Percentiles rank a stretch among this genome's conserved stretches.
These are phyloP conservation scores for Monosporascus sp. DNA, from an alignment of 2,329 filamentous ascomycete species.

Conservation along the genomic window DNA sequence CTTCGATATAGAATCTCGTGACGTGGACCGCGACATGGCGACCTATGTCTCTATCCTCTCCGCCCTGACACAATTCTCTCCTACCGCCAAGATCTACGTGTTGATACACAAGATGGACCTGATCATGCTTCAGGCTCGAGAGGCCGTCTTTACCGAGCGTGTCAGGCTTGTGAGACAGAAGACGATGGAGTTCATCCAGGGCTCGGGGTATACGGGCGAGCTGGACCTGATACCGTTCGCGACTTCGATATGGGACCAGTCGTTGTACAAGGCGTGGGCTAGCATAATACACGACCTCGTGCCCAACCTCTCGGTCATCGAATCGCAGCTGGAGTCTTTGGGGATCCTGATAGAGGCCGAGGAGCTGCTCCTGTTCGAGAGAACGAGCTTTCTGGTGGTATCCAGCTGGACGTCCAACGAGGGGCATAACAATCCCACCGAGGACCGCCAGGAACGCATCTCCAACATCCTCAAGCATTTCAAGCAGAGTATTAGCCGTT, in stretches of 20 bases:
- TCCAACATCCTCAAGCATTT: conserved; percentile 98
- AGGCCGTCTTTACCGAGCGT: conserved; percentile 78
- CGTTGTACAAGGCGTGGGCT: conserved; percentile 95
- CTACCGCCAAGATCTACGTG: conserved; percentile 79
- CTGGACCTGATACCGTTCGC: conserved; percentile 83
- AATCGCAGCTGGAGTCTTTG: conserved; percentile 75
- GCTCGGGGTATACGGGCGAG: conserved; percentile 29
- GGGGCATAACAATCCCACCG: conserved; percentile 76
- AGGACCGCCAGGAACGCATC: conserved; percentile 87
- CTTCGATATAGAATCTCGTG: conserved; percentile 95
- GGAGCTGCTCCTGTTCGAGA: conserved; percentile 90
- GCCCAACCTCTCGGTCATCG: conserved; percentile 86
- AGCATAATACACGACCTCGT: conserved; percentile 96
- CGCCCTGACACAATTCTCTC: conserved; percentile 80
- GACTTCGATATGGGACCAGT: conserved; percentile 98
- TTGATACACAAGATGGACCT: conserved; percentile 99
- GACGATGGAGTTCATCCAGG: conserved; percentile 51
- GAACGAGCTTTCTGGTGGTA: conserved; percentile 94
- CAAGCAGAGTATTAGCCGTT: conserved; percentile 76
- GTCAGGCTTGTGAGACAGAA: conserved; percentile 71
- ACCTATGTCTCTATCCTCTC: conserved; percentile 89
- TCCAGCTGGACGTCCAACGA: conserved; percentile 77
- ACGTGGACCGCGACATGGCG: conserved; percentile 86
- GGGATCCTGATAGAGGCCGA: conserved; percentile 85
- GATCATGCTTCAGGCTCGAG: conserved; percentile 72